Evolutionary conservation across 441 rosid species (phyloP).

Genomic region (Kokia cookei): DNA sequence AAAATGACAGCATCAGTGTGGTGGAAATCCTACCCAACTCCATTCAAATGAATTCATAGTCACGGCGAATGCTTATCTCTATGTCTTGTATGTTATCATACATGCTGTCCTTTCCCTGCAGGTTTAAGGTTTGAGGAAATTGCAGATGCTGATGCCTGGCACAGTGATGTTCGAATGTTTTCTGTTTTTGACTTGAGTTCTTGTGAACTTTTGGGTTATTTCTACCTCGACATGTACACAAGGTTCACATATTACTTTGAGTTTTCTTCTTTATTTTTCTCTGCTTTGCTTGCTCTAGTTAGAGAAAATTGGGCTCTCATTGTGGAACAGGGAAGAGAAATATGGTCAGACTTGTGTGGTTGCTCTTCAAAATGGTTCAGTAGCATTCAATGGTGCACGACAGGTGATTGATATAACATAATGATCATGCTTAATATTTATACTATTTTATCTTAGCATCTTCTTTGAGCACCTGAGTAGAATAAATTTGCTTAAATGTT

Average conservation of each 20-base stretch:
- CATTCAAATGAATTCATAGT: not conserved
- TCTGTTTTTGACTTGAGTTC: conserved; percentile 77
- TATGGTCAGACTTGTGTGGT: conserved; percentile 72
- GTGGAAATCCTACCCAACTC: not conserved
- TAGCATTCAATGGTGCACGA: conserved; percentile 42
- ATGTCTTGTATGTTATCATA: conserved; percentile 1
- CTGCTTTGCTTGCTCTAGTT: conserved; percentile 10
- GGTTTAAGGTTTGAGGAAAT: conserved; percentile 80
- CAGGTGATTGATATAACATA: conserved; percentile 41
- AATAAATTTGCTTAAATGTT: conserved; percentile 2
- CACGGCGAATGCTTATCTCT: not conserved
- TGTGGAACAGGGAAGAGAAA: conserved; percentile 73
- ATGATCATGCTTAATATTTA: not conserved
- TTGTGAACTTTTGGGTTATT: conserved; percentile 77
- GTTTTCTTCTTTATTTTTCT: not conserved
- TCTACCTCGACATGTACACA: conserved; percentile 78
- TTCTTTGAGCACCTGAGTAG: not conserved
- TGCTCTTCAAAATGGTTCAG: conserved; percentile 83
- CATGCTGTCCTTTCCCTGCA: conserved; percentile 24
- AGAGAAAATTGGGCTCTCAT: conserved; percentile 8
- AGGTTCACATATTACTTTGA: conserved; percentile 42
- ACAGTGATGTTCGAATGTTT: conserved; percentile 62
- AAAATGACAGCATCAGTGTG: not conserved
- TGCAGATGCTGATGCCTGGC: conserved; percentile 69
- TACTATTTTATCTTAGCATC: not conserved